Evolutionary conservation across 768 basidiomycete genomes (phyloP), one percentile per base, ranked within the genome.

Genomic region (Crassisporium funariophilum): DNA sequence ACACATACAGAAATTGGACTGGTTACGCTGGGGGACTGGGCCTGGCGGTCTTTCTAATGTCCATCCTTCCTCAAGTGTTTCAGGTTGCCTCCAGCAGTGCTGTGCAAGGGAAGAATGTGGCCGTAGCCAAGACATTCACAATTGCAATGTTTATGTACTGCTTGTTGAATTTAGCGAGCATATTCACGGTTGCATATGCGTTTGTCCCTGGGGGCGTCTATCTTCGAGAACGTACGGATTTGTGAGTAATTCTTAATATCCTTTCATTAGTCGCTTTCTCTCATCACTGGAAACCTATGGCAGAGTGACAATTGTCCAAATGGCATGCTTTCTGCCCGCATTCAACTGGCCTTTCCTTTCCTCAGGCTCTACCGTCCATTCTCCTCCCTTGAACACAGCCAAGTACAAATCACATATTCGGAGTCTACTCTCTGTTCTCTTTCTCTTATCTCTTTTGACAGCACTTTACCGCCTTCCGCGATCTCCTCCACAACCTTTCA

Each of bases 171-270:
- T 74, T 93, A 17, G 77, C 83, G 21, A 84, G 82, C 46, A 81
- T 88, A 12, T 88, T 90, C 71, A 92, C 91, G 0, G 89, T 89
- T 44, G 91, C 91, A 0, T 93, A 95, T 67, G 91, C 91, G 2
- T 95, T 93, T 55, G 89, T 95, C 10, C 91, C 91, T 2, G 87
- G 87, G 1, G 91, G 89, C 0, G 64, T 74, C 47, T 78, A 83
- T 56, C 68, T 95, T 39, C 72, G 91, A 41, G 91, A 95, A 68
- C 73, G 85, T 15, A 91, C 89, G 23, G 81, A 89, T 60, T 50
- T 84, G 81, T 89, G 57, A 63, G 80, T 76, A 12, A 31, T 41
- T 24, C 24, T 21, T 41, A 45, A 35, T 46, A 15, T 34, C 20
- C 35, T 19, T 10, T 19, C 17, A 21, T 16, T n/a, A 12, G 27